phyloP scores from a whole-genome alignment of 2,329 filamentous ascomycete genomes.

The Nemania abortiva region DNA sequence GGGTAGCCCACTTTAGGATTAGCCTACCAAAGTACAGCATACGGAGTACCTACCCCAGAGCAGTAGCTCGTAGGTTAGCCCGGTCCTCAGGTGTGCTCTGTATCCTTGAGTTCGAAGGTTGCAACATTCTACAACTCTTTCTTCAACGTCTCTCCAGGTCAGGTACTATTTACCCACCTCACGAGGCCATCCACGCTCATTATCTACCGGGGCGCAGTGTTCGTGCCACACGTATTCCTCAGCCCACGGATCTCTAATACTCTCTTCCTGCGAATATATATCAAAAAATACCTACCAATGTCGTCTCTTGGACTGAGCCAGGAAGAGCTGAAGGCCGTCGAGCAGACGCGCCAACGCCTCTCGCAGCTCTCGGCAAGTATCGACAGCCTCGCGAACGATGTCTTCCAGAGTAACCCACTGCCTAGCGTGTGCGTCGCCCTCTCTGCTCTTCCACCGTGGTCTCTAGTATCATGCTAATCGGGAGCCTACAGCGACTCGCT shows the following conservation, averaged over 20 bases:
- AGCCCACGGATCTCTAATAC: background rate
- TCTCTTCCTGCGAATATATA: background rate
- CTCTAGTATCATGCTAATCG: constrained; percentile 10
- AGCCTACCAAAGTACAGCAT: background rate
- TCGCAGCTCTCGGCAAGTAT: constrained; percentile 77
- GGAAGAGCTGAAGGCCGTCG: constrained; percentile 75
- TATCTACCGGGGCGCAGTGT: too few relatives aligned
- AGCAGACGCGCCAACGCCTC: constrained; percentile 76
- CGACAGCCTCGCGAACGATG: constrained; percentile 69
- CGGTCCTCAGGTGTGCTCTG: background rate
- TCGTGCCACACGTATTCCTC: too few relatives aligned
- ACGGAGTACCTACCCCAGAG: too few relatives aligned
- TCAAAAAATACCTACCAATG: constrained; percentile 44
- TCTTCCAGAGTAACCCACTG: constrained; percentile 73
- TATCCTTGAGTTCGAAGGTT: background rate
- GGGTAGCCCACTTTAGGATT: constrained; percentile 3
- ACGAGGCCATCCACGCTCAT: too few relatives aligned
- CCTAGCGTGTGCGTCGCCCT: constrained; percentile 70
- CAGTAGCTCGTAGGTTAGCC: too few relatives aligned
- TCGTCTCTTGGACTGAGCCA: constrained; percentile 64
- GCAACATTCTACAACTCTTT: too few relatives aligned
- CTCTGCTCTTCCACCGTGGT: background rate
- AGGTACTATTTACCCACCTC: background rate
- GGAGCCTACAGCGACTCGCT: constrained; percentile 70
- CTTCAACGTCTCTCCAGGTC: background rate